Conservation (phyloP, 2,329 filamentous ascomycete genomes). For the Whalleya microplaca region DNA sequence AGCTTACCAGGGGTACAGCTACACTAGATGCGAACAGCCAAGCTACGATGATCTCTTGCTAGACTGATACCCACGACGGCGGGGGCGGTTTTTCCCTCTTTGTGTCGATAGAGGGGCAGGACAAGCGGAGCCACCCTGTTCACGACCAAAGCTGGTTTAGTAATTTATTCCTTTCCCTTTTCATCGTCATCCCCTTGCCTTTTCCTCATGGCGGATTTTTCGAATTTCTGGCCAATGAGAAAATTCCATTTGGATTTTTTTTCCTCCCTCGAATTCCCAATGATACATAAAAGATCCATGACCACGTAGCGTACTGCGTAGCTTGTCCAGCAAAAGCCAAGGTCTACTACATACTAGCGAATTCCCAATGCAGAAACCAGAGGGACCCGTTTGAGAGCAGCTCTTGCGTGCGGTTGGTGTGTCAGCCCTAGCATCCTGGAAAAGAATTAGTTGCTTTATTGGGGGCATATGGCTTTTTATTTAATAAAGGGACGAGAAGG, state of each 20-base stretch:
- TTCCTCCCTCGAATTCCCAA: conserved; percentile 27
- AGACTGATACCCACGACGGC: background rate
- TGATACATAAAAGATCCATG: conserved; percentile 17
- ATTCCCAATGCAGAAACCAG: conserved; percentile 19
- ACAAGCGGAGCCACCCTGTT: conserved; percentile 20
- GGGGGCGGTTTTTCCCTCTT: background rate
- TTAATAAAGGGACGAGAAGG: background rate
- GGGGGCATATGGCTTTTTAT: background rate
- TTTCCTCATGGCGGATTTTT: conserved; percentile 28
- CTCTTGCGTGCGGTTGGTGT: conserved; percentile 18
- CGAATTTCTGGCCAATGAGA: conserved; percentile 41
- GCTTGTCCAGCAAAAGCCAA: background rate
- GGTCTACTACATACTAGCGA: background rate
- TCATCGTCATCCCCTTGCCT: conserved; percentile 19
- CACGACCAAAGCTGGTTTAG: conserved; percentile 8
- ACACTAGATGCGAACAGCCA: background rate
- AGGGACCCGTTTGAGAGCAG: conserved; percentile 18
- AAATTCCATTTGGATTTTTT: conserved; percentile 20
- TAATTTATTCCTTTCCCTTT: conserved; percentile 4
- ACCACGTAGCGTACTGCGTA: background rate
- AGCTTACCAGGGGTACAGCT: conserved; percentile 10
- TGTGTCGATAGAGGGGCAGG: conserved; percentile 8
- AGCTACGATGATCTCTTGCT: background rate
- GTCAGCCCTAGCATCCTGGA: conserved; percentile 9
- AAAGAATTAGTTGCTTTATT: background rate